Evolutionary conservation across 2,329 filamentous ascomycete species (phyloP).

Genomic region (Penicillium freii): DNA sequence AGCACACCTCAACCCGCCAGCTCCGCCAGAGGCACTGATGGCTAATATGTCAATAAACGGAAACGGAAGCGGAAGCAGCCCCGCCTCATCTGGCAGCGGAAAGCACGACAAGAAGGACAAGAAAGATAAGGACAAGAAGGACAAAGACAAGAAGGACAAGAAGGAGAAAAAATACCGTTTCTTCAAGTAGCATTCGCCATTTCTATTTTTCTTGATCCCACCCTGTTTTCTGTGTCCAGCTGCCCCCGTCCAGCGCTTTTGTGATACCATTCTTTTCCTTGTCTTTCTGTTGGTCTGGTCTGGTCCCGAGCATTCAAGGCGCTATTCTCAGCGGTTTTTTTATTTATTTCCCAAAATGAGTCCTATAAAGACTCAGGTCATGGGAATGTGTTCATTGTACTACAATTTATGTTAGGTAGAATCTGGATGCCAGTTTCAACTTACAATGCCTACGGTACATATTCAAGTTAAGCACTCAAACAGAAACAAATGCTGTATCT

Average conservation of each 20-base stretch:
- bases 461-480: neutral
- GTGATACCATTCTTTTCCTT: conserved; percentile 37
- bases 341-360: neutral
- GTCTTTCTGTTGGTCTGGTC: conserved; percentile 13
- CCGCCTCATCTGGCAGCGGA: conserved; percentile 19
- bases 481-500: neutral
- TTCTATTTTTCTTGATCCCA: neutral
- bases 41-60: conserved; percentile 39
- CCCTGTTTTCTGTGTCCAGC: conserved; percentile 3
- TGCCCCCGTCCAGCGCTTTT: conserved; percentile 27
- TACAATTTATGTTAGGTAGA: neutral
- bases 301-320: conserved; percentile 19
- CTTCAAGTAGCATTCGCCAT: conserved; percentile 40
- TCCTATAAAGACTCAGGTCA: neutral
- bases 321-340: conserved; percentile 10
- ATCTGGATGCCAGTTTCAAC: neutral
- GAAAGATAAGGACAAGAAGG: conserved; percentile 49
- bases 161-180: conserved; percentile 59
- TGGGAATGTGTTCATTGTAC: neutral
- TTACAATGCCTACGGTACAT: neutral
- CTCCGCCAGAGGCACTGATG: conserved; percentile 36
- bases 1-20: conserved; percentile 26
- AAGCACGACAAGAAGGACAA: conserved; percentile 47
- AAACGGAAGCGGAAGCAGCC: conserved; percentile 27
- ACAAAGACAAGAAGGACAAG: conserved; percentile 57